Evolutionary conservation across 148 eudicot genomes (phyloP).

Genomic region (Hydrangea macrophylla): DNA sequence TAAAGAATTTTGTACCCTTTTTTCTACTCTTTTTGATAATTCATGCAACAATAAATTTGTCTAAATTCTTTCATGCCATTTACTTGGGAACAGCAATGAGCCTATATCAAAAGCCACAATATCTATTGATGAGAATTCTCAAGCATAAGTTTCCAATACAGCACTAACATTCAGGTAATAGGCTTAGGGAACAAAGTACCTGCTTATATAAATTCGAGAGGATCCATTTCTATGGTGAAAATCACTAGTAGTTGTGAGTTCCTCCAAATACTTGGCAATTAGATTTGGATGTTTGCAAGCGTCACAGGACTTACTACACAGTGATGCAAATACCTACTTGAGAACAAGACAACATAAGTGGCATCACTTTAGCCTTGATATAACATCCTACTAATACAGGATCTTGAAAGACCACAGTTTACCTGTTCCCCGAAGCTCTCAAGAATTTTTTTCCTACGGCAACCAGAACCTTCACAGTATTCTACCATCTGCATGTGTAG

Average conservation of each 20-base stretch:
- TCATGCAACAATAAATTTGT: no score
- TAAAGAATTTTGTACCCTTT: no score
- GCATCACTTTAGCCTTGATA: background rate
- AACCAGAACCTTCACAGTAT: conserved; percentile 74
- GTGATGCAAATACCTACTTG: conserved; percentile 55
- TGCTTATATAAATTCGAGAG: conserved; percentile 54
- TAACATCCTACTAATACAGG: background rate
- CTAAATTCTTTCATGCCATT: no score
- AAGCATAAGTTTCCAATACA: background rate
- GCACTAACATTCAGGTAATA: conserved; percentile 1
- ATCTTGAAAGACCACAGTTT: conserved; percentile 9
- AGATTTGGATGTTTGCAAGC: conserved; percentile 77
- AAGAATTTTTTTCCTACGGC: conserved; percentile 84
- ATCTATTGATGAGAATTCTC: background rate
- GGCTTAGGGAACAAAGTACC: conserved; percentile 33
- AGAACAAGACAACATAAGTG: conserved; percentile 10
- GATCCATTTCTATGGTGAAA: conserved; percentile 40
- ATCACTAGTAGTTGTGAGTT: conserved; percentile 43
- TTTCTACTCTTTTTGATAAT: no score
- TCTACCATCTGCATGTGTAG: conserved; percentile 60
- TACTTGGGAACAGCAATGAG: no score
- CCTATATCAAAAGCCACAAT: no score
- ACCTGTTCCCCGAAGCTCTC: conserved; percentile 93
- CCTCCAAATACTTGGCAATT: conserved; percentile 62
- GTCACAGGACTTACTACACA: conserved; percentile 78